Conservation (phyloP, 805 yeast genomes). For the Metschnikowia cubensis region DNA sequence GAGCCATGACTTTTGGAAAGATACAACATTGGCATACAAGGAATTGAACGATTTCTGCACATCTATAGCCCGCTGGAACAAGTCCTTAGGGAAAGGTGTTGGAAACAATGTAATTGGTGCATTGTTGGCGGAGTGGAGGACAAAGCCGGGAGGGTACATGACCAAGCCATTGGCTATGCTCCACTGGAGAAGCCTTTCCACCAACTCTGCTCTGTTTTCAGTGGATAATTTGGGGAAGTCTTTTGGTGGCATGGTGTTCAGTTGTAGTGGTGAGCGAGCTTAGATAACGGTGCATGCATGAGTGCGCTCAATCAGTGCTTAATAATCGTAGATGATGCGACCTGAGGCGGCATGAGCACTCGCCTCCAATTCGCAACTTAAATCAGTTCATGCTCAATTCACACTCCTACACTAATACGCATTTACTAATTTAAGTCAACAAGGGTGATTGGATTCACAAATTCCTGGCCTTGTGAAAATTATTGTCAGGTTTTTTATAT, state of each 20-base stretch:
- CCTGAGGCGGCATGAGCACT: too few species aligned
- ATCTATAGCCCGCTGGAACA: conserved; percentile 61
- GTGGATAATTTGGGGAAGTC: conserved; percentile 32
- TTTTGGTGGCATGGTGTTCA: conserved; percentile 18
- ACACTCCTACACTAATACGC: background rate
- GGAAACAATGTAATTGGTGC: conserved; percentile 94
- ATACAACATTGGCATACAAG: conserved; percentile 66
- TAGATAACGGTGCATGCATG: background rate
- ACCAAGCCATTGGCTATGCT: conserved; percentile 72
- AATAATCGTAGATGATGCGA: background rate
- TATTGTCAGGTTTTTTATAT: too few species aligned
- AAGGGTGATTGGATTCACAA: too few species aligned
- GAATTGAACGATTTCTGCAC: conserved; percentile 70
- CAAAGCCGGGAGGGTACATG: conserved; percentile 67
- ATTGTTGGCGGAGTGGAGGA: conserved; percentile 41
- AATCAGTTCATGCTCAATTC: too few species aligned
- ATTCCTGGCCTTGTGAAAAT: too few species aligned
- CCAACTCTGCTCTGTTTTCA: conserved; percentile 28
- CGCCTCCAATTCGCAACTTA: too few species aligned
- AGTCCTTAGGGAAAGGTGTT: conserved; percentile 71
- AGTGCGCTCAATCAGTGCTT: conserved; percentile 1
- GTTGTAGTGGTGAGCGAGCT: background rate
- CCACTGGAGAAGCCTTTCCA: conserved; percentile 64
- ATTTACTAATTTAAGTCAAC: too few species aligned
- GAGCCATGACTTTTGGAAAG: conserved; percentile 58